Evolutionary conservation across 305 asterid genomes (phyloP).

Genomic region (Rubia balearica): DNA sequence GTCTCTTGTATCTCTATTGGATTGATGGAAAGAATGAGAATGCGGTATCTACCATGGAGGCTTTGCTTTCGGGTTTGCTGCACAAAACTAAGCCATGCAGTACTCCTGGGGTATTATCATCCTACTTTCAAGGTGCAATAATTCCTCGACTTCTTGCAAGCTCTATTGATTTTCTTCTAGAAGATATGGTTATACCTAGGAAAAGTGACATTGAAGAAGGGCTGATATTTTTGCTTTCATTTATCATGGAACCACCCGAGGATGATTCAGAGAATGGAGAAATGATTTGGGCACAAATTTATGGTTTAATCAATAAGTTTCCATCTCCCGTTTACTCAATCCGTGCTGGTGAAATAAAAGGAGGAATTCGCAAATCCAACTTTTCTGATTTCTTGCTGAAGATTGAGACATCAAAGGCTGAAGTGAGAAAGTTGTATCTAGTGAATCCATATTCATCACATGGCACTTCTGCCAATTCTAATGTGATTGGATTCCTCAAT

Average conservation of each 20-base stretch:
- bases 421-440: not conserved
- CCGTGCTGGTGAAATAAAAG: not conserved
- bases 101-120: not conserved
- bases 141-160: not conserved
- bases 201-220: not conserved
- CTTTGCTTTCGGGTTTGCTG: not conserved
- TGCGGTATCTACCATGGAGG: not conserved
- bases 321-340: not conserved
- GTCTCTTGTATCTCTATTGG: not conserved
- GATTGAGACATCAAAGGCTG: not conserved
- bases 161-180: slow-evolving; percentile 7
- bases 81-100: not conserved
- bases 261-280: slow-evolving; percentile 15
- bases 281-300: not conserved
- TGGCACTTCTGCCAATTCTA: slow-evolving; percentile 11
- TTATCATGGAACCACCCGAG: slow-evolving; percentile 17
- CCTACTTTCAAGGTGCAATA: not conserved
- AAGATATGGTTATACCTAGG: not conserved
- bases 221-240: slow-evolving; percentile 12
- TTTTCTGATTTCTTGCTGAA: not conserved
- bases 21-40: not conserved
- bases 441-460: slow-evolving; percentile 7
- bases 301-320: not conserved
- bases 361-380: not conserved
- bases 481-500: slow-evolving; percentile 15